These are phyloP conservation scores for Apiospora koreana DNA, from an alignment of 2,329 filamentous ascomycete species.

Conservation along the genomic window DNA sequence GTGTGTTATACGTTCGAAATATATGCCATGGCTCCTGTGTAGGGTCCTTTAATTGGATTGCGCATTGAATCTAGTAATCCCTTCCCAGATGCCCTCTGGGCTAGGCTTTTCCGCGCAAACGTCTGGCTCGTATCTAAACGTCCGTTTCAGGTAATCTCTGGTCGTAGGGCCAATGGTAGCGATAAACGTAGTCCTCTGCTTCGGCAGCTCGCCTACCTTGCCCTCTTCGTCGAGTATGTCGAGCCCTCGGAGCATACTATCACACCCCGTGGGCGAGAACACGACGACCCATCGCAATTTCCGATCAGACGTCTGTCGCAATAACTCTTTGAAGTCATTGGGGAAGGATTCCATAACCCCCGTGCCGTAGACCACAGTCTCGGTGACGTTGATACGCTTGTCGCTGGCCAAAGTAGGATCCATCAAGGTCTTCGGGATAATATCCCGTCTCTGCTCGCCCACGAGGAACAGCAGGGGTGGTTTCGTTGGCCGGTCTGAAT, in stretches of 20 bases:
- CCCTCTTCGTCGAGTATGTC: conserved; percentile 41
- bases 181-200: conserved; percentile 57
- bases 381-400: conserved; percentile 67
- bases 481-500: conserved; percentile 43
- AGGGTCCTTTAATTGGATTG: not conserved
- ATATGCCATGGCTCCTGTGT: too few species aligned
- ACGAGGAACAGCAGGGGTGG: conserved; percentile 81
- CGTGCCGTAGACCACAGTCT: conserved; percentile 86
- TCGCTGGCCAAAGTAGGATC: conserved; percentile 48
- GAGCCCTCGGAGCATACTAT: conserved; percentile 58
- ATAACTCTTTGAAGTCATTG: conserved; percentile 57
- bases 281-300: conserved; percentile 71
- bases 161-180: conserved; percentile 96
- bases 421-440: conserved; percentile 82
- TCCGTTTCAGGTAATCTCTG: conserved; percentile 66
- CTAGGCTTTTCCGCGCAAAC: conserved; percentile 82
- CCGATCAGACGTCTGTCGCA: conserved; percentile 46
- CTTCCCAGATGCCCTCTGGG: conserved; percentile 74
- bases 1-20: not conserved
- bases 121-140: conserved; percentile 69
- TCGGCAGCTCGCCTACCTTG: conserved; percentile 19
- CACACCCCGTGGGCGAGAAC: conserved; percentile 67
- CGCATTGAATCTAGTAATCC: conserved; percentile 49
- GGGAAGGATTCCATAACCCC: conserved; percentile 79
- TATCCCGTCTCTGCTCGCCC: conserved; percentile 84